phyloP scores from a whole-genome alignment of 345 rosid genomes.

The Arabidopsis thaliana region DNA sequence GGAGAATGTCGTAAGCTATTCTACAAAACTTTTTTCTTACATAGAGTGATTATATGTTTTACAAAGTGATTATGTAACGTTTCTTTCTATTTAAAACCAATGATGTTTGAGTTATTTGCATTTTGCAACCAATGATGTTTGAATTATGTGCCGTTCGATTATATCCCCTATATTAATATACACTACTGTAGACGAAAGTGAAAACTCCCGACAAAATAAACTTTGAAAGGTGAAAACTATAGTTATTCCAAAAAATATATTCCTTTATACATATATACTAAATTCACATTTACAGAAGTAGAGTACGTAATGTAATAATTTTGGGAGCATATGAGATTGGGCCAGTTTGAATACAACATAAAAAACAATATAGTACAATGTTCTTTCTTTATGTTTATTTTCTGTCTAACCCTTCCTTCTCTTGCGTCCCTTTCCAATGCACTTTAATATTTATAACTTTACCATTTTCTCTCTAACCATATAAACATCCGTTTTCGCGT shows the following conservation, averaged over 20 bases:
- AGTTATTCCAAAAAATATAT: slow-evolving; percentile 28
- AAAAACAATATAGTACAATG: slow-evolving; percentile 36
- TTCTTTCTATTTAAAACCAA: slow-evolving; percentile 22
- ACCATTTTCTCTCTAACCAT: slow-evolving; percentile 30
- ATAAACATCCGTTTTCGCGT: slow-evolving; percentile 12
- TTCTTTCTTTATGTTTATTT: slow-evolving; percentile 47
- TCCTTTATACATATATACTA: slow-evolving; percentile 11
- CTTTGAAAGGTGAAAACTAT: slow-evolving; percentile 39
- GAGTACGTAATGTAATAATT: slow-evolving; percentile 28
- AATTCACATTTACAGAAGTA: neutral
- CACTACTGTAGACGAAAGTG: slow-evolving; percentile 31
- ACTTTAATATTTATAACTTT: slow-evolving; percentile 12
- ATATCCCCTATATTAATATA: neutral
- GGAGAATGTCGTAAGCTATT: slow-evolving; percentile 8
- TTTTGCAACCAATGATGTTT: slow-evolving; percentile 29
- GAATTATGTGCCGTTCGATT: slow-evolving; percentile 3
- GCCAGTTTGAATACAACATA: slow-evolving; percentile 24
- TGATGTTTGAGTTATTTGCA: slow-evolving; percentile 28
- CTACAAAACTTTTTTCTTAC: neutral
- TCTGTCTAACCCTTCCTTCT: slow-evolving; percentile 47
- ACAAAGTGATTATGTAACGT: neutral
- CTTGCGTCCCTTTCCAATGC: slow-evolving; percentile 45
- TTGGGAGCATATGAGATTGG: slow-evolving; percentile 36
- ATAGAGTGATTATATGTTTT: neutral
- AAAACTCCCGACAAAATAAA: slow-evolving; percentile 34